These are phyloP conservation scores for Gomphus sp. DNA, from an alignment of 1,284 basidiomycete species.

Conservation along the genomic window DNA sequence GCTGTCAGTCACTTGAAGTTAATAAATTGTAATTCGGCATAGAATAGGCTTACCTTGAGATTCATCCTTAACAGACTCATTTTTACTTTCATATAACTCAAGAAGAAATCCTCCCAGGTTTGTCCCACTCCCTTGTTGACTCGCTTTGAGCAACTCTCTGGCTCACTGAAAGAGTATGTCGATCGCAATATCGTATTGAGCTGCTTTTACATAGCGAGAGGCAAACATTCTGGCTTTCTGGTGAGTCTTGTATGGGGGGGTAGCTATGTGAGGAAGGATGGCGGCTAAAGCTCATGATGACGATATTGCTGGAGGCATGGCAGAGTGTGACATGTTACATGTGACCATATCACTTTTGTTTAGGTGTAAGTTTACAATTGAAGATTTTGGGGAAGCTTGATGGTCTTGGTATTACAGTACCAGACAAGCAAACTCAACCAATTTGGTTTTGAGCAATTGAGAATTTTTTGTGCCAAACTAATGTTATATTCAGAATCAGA, in stretches of 20 bases:
- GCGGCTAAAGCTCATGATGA: conserved; percentile 61
- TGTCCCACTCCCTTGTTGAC: conserved; percentile 80
- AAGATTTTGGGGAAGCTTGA: background rate
- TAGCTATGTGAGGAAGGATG: conserved; percentile 64
- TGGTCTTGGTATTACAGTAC: too few species aligned
- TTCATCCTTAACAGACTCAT: conserved; percentile 58
- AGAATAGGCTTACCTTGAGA: conserved; percentile 54
- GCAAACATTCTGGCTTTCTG: conserved; percentile 93
- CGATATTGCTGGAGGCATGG: conserved; percentile 24
- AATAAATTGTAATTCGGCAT: background rate
- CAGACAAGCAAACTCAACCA: too few species aligned
- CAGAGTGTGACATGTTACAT: background rate
- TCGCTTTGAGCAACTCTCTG: conserved; percentile 75
- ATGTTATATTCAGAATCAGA: too few species aligned
- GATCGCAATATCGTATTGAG: conserved; percentile 73
- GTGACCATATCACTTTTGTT: background rate
- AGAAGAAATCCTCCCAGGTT: conserved; percentile 75
- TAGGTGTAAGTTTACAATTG: too few species aligned
- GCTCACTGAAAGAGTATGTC: conserved; percentile 84
- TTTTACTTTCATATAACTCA: conserved; percentile 71
- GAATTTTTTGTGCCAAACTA: too few species aligned
- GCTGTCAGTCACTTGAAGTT: conserved; percentile 30
- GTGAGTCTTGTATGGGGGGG: conserved; percentile 81
- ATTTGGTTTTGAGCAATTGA: too few species aligned
- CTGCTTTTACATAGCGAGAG: conserved; percentile 56